phyloP scores from a whole-genome alignment of 176 grass and related monocot species.

The Juncus effusus region DNA sequence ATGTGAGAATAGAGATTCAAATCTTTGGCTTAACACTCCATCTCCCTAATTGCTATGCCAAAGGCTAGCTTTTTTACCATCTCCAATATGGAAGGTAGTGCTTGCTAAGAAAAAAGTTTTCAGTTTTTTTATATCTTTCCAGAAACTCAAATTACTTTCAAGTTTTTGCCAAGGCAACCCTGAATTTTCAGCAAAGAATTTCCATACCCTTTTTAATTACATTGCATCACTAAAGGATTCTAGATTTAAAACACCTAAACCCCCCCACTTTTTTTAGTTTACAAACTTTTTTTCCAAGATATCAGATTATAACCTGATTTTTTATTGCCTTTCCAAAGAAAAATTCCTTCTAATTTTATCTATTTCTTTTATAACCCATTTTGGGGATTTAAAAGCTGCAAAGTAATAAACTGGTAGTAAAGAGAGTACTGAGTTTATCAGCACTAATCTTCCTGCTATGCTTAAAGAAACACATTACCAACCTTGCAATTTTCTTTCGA shows the following conservation, averaged over 20 bases:
- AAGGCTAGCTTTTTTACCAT: too few species aligned
- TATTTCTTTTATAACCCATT: too few species aligned
- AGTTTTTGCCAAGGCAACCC: background rate
- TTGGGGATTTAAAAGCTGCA: background rate
- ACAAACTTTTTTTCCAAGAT: too few species aligned
- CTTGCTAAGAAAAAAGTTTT: too few species aligned
- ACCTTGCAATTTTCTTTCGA: background rate
- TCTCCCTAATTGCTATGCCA: too few species aligned
- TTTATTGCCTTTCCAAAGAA: too few species aligned
- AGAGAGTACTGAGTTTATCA: background rate
- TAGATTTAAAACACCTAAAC: too few species aligned
- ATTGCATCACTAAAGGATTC: background rate
- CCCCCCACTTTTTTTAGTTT: background rate
- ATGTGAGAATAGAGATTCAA: too few species aligned
- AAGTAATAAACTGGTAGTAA: background rate
- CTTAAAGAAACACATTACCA: background rate
- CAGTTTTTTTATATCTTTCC: background rate
- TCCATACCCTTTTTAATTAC: background rate
- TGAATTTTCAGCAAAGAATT: background rate
- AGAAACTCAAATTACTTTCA: background rate
- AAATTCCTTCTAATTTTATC: too few species aligned
- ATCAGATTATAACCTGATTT: too few species aligned
- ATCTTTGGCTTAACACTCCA: too few species aligned
- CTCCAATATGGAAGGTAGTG: too few species aligned
- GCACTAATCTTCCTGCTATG: background rate